phyloP scores from a whole-genome alignment of 2,329 filamentous ascomycete genomes.

The Fusarium floridanum region DNA sequence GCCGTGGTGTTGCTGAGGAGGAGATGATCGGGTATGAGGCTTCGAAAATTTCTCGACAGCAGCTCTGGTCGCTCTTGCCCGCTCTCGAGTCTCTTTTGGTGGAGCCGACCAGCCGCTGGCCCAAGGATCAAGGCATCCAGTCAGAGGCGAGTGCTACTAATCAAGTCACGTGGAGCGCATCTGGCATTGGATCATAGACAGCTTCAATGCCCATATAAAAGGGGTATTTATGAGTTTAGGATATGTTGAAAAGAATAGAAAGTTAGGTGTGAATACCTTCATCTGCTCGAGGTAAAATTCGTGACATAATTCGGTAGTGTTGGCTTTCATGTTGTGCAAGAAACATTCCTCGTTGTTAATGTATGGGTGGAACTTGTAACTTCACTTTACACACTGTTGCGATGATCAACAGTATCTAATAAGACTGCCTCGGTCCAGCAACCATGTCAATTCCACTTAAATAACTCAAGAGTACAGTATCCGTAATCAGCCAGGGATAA shows the following conservation, averaged over 20 bases:
- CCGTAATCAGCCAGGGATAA: not conserved
- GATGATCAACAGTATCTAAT: not conserved
- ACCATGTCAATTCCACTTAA: slow-evolving; percentile 3
- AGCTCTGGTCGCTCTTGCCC: slow-evolving; percentile 42
- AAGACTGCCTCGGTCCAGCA: not conserved
- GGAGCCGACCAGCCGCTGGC: slow-evolving; percentile 27
- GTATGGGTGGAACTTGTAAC: not conserved
- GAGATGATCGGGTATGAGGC: slow-evolving; percentile 41
- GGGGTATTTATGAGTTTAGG: not conserved
- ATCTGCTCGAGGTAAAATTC: not conserved
- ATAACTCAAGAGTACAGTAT: not conserved
- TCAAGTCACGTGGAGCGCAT: slow-evolving; percentile 42
- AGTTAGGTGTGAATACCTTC: not conserved
- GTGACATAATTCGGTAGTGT: not conserved
- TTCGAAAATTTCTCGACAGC: slow-evolving; percentile 54
- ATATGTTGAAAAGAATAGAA: too few relatives aligned
- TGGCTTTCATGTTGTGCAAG: not conserved
- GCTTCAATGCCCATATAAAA: not conserved
- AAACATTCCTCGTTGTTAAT: not conserved
- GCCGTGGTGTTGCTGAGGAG: slow-evolving; percentile 37
- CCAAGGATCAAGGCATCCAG: slow-evolving; percentile 34
- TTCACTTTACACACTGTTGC: not conserved
- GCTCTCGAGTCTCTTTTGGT: slow-evolving; percentile 29
- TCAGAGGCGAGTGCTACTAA: slow-evolving; percentile 28
- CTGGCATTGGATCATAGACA: not conserved